Evolutionary conservation across 495 filamentous ascomycete genomes (phyloP).

Genomic region (Lepraria neglecta): DNA sequence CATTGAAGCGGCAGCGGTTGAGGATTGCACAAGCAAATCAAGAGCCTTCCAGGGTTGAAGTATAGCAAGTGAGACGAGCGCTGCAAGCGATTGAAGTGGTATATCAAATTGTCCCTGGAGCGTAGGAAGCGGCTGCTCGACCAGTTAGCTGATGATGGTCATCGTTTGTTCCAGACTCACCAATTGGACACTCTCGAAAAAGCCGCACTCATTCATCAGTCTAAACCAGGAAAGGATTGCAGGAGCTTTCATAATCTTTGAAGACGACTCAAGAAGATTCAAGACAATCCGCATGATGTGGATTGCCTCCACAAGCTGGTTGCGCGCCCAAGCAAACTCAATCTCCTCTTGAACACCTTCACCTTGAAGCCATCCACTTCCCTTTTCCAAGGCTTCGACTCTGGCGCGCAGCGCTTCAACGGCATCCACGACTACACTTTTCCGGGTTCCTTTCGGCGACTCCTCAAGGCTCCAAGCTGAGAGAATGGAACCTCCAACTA

Average conservation of each 20-base stretch:
- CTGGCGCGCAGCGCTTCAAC: constrained; percentile 43
- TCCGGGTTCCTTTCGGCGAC: constrained; percentile 11
- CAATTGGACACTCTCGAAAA: constrained; percentile 53
- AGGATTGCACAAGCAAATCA: constrained; percentile 31
- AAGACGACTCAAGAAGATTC: constrained; percentile 53
- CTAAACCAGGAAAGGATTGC: constrained; percentile 67
- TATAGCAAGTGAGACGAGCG: constrained; percentile 66
- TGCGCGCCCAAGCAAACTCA: constrained; percentile 57
- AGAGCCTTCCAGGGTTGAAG: constrained; percentile 54
- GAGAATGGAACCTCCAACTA: constrained; percentile 25
- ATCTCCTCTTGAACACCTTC: constrained; percentile 46
- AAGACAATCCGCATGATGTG: constrained; percentile 71
- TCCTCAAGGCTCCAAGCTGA: constrained; percentile 19
- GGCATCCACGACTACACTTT: constrained; percentile 20
- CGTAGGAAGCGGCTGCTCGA: constrained; percentile 39
- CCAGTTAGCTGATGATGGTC: constrained; percentile 29
- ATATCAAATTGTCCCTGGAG: constrained; percentile 45
- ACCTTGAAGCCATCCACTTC: constrained; percentile 47
- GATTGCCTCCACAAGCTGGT: constrained; percentile 57
- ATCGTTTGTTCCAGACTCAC: constrained; percentile 35
- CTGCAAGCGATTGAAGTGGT: constrained; percentile 60
- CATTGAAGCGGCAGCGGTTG: constrained; percentile 28
- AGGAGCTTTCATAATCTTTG: constrained; percentile 49
- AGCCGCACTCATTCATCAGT: constrained; percentile 57
- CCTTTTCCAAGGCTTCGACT: constrained; percentile 40